Percentiles rank a stretch among this genome's conserved stretches.
Conservation (phyloP, 2,329 filamentous ascomycete species). For the Bipolaris oryzae region DNA sequence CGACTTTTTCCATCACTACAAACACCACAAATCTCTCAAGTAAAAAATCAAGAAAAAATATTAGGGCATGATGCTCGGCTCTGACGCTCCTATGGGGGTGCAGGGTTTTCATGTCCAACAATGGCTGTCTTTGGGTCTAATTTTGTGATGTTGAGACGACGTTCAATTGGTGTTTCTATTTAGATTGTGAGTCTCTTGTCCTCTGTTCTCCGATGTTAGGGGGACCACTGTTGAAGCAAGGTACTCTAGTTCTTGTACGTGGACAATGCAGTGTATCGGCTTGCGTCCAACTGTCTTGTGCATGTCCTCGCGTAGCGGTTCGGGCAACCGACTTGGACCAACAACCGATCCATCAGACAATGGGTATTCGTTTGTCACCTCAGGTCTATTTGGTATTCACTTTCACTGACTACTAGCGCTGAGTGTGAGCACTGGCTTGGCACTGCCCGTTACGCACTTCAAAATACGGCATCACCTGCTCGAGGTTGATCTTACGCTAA, state of each 20-base stretch:
- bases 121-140: background rate
- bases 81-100: conserved; percentile 16
- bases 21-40: conserved; percentile 22
- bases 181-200: background rate
- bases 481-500: background rate
- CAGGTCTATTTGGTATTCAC: conserved; percentile 1
- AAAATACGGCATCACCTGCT: background rate
- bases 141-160: conserved; percentile 5
- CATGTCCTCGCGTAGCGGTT: background rate
- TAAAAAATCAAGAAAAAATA: conserved; percentile 40
- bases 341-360: too few species aligned
- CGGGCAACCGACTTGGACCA: background rate
- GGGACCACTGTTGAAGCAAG: background rate
- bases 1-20: conserved; percentile 27
- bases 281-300: background rate
- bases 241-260: background rate
- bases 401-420: background rate
- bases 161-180: background rate
- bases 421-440: background rate
- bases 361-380: too few species aligned
- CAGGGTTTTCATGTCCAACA: conserved; percentile 40
- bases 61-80: conserved; percentile 44
- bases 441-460: background rate
- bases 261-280: background rate
- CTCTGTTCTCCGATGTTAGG: background rate